phyloP scores from a whole-genome alignment of 2,329 filamentous ascomycete genomes.

The Colletotrichum navitas region DNA sequence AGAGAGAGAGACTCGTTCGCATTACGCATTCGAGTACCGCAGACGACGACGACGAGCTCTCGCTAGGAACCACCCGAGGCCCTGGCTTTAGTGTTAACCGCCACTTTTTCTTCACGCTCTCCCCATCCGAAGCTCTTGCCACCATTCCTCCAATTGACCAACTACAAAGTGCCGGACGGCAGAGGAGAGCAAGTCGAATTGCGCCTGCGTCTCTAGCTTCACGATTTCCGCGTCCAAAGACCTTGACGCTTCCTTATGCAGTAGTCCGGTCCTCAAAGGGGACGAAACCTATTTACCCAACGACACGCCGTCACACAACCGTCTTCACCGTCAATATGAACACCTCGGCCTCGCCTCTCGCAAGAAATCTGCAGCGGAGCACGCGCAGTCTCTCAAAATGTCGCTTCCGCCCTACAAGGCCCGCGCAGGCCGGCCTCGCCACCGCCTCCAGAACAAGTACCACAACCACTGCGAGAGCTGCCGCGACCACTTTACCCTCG shows the following conservation, averaged over 20 bases:
- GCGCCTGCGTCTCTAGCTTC: slow-evolving; percentile 10
- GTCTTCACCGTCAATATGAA: slow-evolving; percentile 22
- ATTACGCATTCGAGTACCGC: slow-evolving; percentile 35
- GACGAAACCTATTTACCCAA: neutral
- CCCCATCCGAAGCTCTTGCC: neutral
- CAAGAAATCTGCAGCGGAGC: slow-evolving; percentile 56
- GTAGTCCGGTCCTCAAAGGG: slow-evolving; percentile 3
- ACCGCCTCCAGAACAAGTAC: slow-evolving; percentile 25
- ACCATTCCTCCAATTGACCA: slow-evolving; percentile 13
- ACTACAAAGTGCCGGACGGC: slow-evolving; percentile 4
- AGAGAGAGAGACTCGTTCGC: slow-evolving; percentile 19
- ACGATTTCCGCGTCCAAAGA: neutral
- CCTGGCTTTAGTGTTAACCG: slow-evolving; percentile 22
- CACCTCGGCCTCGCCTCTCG: slow-evolving; percentile 49
- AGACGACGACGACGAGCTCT: slow-evolving; percentile 3
- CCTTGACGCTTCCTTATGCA: neutral
- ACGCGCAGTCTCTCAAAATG: slow-evolving; percentile 49
- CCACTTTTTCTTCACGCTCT: slow-evolving; percentile 8
- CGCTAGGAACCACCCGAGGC: neutral
- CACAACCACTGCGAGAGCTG: slow-evolving; percentile 14
- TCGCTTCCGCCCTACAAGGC: slow-evolving; percentile 47
- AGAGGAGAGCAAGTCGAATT: slow-evolving; percentile 3
- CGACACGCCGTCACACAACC: neutral
- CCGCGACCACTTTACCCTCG: slow-evolving; percentile 13
- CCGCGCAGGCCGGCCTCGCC: slow-evolving; percentile 29